These are phyloP conservation scores for Solanum rostratum DNA, from an alignment of 257 asterid genomes.

Conservation along the genomic window DNA sequence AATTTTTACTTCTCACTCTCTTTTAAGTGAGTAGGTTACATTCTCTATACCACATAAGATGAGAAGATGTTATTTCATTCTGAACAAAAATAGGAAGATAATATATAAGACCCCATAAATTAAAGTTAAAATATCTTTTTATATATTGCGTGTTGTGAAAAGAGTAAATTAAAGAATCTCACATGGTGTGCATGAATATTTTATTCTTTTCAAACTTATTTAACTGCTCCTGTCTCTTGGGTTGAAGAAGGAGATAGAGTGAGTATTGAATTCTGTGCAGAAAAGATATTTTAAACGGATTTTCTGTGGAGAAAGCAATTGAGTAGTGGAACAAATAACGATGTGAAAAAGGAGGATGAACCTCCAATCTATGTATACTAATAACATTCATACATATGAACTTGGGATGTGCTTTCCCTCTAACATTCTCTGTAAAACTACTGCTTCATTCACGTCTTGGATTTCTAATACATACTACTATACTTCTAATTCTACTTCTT, in stretches of 20 bases:
- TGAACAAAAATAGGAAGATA: too few species aligned
- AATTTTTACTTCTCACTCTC: too few species aligned
- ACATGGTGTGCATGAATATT: conserved; percentile 56
- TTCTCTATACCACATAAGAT: too few species aligned
- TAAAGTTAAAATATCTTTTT: too few species aligned
- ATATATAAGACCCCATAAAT: too few species aligned
- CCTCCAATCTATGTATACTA: neutral
- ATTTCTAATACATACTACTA: neutral
- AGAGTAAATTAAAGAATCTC: conserved; percentile 16
- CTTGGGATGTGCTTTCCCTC: neutral
- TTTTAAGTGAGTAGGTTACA: too few species aligned
- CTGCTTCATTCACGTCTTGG: neutral
- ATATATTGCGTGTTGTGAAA: neutral
- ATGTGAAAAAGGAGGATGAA: neutral
- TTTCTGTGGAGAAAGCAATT: conserved; percentile 2
- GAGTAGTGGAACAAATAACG: conserved; percentile 16
- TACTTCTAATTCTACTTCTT: neutral
- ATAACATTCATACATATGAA: neutral
- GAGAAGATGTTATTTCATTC: too few species aligned
- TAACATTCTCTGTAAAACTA: conserved; percentile 46
- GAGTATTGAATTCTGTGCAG: conserved; percentile 52
- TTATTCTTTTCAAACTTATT: neutral
- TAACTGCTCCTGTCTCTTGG: conserved; percentile 13
- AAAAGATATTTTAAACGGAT: conserved; percentile 24
- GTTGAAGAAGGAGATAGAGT: conserved; percentile 24